Base-by-base conservation (phyloP, 129 eudicot genomes). In the Daucus carota region DNA sequence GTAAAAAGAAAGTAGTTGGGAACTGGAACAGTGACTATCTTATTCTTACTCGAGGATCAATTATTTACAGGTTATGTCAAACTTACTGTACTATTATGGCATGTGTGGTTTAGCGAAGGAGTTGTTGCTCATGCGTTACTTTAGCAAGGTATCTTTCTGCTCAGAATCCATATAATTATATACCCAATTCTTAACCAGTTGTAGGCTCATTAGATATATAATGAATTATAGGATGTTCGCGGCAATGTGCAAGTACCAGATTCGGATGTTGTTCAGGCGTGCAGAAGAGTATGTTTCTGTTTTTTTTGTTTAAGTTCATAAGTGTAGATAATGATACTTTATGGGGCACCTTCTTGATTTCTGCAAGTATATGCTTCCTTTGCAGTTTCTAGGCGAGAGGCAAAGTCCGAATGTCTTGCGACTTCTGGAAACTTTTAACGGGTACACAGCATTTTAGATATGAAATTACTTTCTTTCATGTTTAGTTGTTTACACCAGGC, bases 331-430 rank as follows among this genome's bases (percentile, higher is more conserved):
- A 41, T 36, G 70, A 75, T 65, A 69, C 10, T 40, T 65, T 33
- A 31, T 44, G 22, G 59, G 76, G 28, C 40, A 67, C 36, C 41
- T 18, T 1, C 70, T 76, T 82, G 29, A 79, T 73, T 34, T 75
- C 50, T 44, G 31, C 7, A 44, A 71, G 67, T 78, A 14, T 38
- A 26, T 82, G 11, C 47, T 59, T 70, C 67, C 72, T 77, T 69
- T 84, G 85, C 86, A 93, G 98, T 90, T 87, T 81, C 87, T 93
- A 83, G 88, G 82, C 32, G 97, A 93, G 87, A 86, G 97, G 77
- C 97, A 90, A 77, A 77, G 92, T 80, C 92, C 87, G 41, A 93
- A 93, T 76, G 96, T 93, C 20, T 78, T 90, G 84, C 83, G 88
- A 75, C 87, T 84, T 84, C 92, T 93, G 60, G 92, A 93, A 77